Evolutionary conservation across 2,329 filamentous ascomycete species (phyloP).

Genomic region (Fusarium sp.): DNA sequence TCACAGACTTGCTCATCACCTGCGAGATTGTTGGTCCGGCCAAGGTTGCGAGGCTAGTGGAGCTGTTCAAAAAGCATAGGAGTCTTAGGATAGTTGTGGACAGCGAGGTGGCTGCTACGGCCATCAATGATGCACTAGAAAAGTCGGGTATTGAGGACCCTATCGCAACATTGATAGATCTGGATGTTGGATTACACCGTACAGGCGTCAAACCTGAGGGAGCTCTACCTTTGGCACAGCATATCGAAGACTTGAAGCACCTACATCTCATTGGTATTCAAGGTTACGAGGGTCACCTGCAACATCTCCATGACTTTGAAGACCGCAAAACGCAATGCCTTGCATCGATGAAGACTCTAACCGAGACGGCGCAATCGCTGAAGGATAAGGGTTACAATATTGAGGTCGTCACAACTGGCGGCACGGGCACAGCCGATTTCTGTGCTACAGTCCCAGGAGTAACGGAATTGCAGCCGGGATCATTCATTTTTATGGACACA

Average conservation of each 20-base stretch:
- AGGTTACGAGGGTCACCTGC: conserved; percentile 38
- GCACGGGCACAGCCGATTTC: conserved; percentile 57
- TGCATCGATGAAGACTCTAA: conserved; percentile 29
- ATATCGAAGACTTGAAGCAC: conserved; percentile 11
- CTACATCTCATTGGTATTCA: conserved; percentile 36
- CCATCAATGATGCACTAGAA: conserved; percentile 24
- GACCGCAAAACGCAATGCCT: conserved; percentile 35
- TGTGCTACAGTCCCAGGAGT: conserved; percentile 64
- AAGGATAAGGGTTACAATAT: conserved; percentile 18
- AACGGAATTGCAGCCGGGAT: conserved; percentile 67
- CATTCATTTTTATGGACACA: conserved; percentile 70
- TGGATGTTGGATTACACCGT: conserved; percentile 36
- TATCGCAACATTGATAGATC: conserved; percentile 28
- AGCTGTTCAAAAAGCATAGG: conserved; percentile 25
- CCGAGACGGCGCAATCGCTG: conserved; percentile 10
- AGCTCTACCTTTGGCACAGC: conserved; percentile 16
- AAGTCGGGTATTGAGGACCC: conserved; percentile 10
- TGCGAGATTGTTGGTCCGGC: conserved; percentile 32
- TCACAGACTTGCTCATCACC: conserved; percentile 40
- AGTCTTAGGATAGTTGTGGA: conserved; percentile 34
- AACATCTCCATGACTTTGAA: conserved; percentile 34
- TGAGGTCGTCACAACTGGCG: conserved; percentile 34
- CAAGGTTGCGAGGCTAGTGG: conserved; percentile 30
- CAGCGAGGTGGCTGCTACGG: conserved; percentile 16
- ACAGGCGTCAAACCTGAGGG: conserved; percentile 10